Percentiles rank a stretch among this genome's conserved stretches.
Conservation (phyloP, 192 early-diverging fungal genomes). For the Podila epicladia region DNA sequence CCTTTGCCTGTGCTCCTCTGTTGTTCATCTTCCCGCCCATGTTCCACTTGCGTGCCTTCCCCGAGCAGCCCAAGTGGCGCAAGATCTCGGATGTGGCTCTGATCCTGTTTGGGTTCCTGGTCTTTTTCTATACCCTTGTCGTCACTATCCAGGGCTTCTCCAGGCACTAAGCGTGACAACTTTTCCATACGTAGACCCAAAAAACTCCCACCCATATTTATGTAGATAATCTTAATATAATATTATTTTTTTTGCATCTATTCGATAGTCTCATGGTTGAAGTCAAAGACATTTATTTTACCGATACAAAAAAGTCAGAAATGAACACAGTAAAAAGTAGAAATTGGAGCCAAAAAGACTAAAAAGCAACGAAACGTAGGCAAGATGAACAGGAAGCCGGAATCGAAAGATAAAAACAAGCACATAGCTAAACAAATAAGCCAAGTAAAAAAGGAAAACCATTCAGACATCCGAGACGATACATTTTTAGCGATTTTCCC, state of each 20-base stretch:
- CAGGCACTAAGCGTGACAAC: not conserved
- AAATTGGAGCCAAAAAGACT: too few species aligned
- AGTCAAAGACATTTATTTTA: too few species aligned
- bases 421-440: not conserved
- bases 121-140: slow-evolving; percentile 72
- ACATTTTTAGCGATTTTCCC: slow-evolving; percentile 35
- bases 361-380: too few species aligned
- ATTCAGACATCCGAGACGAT: not conserved
- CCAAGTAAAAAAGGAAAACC: not conserved
- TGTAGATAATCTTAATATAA: too few species aligned
- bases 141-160: slow-evolving; percentile 61
- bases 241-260: too few species aligned
- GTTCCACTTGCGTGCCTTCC: slow-evolving; percentile 74
- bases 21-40: slow-evolving; percentile 88
- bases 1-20: slow-evolving; percentile 75
- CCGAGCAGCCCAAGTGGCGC: slow-evolving; percentile 52
- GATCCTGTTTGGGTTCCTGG: slow-evolving; percentile 69
- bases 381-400: too few species aligned
- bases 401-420: too few species aligned
- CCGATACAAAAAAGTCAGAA: too few species aligned
- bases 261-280: too few species aligned
- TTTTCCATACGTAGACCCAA: not conserved
- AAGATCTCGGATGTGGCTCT: slow-evolving; percentile 66
- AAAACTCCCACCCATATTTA: not conserved
- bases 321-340: too few species aligned